Percentiles rank a stretch among this genome's conserved stretches.
Conservation (phyloP, 495 filamentous ascomycete species). For the Penicillium desertorum region DNA sequence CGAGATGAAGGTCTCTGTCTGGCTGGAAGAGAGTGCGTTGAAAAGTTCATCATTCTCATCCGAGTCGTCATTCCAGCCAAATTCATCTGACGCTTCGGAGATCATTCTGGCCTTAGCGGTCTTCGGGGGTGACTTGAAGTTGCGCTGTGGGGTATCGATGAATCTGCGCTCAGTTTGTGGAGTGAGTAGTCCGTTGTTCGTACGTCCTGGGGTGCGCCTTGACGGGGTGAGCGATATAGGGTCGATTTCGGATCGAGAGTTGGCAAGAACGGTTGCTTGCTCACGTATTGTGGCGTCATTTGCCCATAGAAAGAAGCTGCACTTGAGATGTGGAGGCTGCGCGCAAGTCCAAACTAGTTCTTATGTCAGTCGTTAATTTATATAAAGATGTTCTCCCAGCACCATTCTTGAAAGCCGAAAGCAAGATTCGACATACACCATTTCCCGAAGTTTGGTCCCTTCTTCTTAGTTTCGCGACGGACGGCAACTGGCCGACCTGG, state of each 20-base stretch:
- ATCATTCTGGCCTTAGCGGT: slow-evolving; percentile 42
- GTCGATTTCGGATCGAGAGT: slow-evolving; percentile 45
- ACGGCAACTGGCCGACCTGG: slow-evolving; percentile 58
- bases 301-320: slow-evolving; percentile 72
- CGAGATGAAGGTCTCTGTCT: slow-evolving; percentile 19
- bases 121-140: slow-evolving; percentile 30
- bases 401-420: neutral
- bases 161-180: slow-evolving; percentile 37
- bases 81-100: slow-evolving; percentile 45
- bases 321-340: slow-evolving; percentile 49
- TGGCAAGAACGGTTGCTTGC: slow-evolving; percentile 48
- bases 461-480: slow-evolving; percentile 63
- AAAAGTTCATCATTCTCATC: slow-evolving; percentile 34
- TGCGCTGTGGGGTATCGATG: slow-evolving; percentile 19
- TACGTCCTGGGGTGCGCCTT: slow-evolving; percentile 24
- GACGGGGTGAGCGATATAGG: slow-evolving; percentile 16
- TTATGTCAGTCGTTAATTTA: neutral
- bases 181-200: slow-evolving; percentile 33
- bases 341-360: slow-evolving; percentile 63
- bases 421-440: slow-evolving; percentile 42
- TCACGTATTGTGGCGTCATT: slow-evolving; percentile 61
- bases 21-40: slow-evolving; percentile 13
- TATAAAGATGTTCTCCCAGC: neutral
- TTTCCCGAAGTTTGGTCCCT: slow-evolving; percentile 62
- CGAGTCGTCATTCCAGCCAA: slow-evolving; percentile 45